Percentiles rank a stretch among this genome's conserved stretches.
phyloP scores from a whole-genome alignment of 228 moss, liverwort and hornwort genomes.

The Sphagnum magellanicum region DNA sequence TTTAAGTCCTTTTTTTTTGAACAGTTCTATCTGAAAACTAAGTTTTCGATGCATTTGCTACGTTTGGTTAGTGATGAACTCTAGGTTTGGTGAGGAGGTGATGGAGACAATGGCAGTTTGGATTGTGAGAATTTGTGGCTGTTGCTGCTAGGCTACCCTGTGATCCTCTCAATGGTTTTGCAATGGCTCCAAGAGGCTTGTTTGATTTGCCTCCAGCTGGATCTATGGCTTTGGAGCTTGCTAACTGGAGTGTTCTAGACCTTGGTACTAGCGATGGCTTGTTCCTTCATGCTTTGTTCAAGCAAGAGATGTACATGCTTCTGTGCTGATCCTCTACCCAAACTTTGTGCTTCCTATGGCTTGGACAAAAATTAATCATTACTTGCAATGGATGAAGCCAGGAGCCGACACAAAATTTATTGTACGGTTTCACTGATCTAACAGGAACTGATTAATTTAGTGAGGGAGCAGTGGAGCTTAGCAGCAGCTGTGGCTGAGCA shows the following conservation, averaged over 20 bases:
- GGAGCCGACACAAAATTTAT: not conserved
- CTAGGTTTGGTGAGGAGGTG: slow-evolving; percentile 93
- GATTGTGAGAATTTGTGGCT: slow-evolving; percentile 73
- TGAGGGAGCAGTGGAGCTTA: slow-evolving; percentile 83
- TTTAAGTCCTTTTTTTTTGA: no score
- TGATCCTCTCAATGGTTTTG: slow-evolving; percentile 31
- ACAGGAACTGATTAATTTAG: slow-evolving; percentile 80
- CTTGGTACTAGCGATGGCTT: slow-evolving; percentile 93
- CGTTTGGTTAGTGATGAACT: not conserved
- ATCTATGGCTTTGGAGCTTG: slow-evolving; percentile 42
- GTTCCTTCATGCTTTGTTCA: slow-evolving; percentile 79
- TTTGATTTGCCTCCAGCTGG: slow-evolving; percentile 26
- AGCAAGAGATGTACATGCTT: slow-evolving; percentile 56
- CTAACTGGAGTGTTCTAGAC: slow-evolving; percentile 81
- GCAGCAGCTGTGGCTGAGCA: slow-evolving; percentile 75
- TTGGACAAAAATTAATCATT: no score
- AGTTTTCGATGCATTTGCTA: no score
- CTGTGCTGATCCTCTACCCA: slow-evolving; percentile 1
- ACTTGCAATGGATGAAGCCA: no score
- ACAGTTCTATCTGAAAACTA: no score
- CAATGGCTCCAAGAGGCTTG: slow-evolving; percentile 30
- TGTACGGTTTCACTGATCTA: slow-evolving; percentile 70
- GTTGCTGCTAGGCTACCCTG: slow-evolving; percentile 56
- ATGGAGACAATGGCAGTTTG: slow-evolving; percentile 88
- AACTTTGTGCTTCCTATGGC: not conserved